Percentiles rank a stretch among this genome's conserved stretches.
Conservation (phyloP, 73 alveolate species). For the Durusdinium trenchii region DNA sequence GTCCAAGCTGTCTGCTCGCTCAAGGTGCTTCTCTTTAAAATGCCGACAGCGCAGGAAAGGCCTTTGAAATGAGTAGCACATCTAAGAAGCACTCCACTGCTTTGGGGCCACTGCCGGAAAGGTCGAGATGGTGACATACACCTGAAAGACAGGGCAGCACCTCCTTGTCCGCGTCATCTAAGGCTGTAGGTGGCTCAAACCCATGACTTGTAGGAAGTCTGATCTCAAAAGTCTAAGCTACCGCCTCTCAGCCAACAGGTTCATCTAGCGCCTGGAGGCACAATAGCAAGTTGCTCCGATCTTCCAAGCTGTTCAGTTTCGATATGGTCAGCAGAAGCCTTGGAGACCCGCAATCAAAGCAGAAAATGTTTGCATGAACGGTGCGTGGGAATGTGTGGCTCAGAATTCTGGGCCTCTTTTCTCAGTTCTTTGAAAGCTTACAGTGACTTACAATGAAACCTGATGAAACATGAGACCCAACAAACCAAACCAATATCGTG, state of each 20-base stretch:
- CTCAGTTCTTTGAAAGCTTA: no score
- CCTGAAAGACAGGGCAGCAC: neutral
- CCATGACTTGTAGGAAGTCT: neutral
- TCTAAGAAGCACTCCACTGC: no score
- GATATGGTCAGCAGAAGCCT: constrained; percentile 46
- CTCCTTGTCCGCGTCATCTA: neutral
- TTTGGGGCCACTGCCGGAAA: no score
- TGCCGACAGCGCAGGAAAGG: no score
- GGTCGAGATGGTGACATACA: constrained; percentile 26
- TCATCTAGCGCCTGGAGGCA: constrained; percentile 57
- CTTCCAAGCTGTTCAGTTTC: constrained; percentile 44
- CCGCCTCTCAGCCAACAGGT: no score
- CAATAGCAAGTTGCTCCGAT: constrained; percentile 54
- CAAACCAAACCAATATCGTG: neutral
- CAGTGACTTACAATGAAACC: no score
- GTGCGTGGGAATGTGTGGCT: no score
- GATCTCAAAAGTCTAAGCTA: neutral
- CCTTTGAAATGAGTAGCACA: no score
- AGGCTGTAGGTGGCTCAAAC: neutral
- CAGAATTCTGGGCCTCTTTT: no score
- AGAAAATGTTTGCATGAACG: neutral
- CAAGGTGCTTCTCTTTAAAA: no score
- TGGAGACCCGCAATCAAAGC: neutral
- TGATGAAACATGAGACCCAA: no score
- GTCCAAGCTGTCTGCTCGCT: no score